A percentile compares a stretch with the other conserved stretches of the same genome.
phyloP scores from a whole-genome alignment of 169 alveolate species.

The Plasmodium blacklocki region DNA sequence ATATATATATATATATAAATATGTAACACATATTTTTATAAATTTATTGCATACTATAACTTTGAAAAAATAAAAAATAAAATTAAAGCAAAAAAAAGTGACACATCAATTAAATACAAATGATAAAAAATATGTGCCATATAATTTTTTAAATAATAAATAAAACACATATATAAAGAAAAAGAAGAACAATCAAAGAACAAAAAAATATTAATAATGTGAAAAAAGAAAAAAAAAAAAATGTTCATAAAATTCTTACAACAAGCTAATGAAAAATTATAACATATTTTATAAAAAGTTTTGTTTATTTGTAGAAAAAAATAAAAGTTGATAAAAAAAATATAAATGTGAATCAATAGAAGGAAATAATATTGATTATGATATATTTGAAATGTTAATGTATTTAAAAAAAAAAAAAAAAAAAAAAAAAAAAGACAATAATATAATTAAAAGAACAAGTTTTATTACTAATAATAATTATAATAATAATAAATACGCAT shows the following conservation, averaged over 20 bases:
- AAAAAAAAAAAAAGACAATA: background rate
- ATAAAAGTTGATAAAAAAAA: background rate
- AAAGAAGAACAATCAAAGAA: background rate
- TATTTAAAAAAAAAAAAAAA: constrained; percentile 2
- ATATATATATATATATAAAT: too few relatives aligned
- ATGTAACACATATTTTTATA: too few relatives aligned
- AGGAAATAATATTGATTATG: background rate
- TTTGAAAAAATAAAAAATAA: too few relatives aligned
- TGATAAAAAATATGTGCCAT: too few relatives aligned
- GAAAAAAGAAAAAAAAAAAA: constrained; percentile 40
- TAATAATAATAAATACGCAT: too few relatives aligned
- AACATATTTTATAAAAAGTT: constrained; percentile 7
- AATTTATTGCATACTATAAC: too few relatives aligned
- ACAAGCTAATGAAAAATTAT: constrained; percentile 27
- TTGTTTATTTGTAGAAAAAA: constrained; percentile 16
- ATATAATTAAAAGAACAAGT: too few relatives aligned
- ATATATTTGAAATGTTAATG: constrained; percentile 26
- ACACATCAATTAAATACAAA: too few relatives aligned
- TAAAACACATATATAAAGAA: background rate
- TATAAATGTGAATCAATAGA: background rate
- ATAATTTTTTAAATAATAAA: constrained; percentile 14
- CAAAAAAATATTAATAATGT: constrained; percentile 6
- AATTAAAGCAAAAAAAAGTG: too few relatives aligned
- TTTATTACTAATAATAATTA: too few relatives aligned
- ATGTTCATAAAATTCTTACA: constrained; percentile 28